Percentiles rank a stretch among this genome's conserved stretches.
Conservation (phyloP, 2,329 filamentous ascomycete species). For the Arthrobotrys entomopaga region DNA sequence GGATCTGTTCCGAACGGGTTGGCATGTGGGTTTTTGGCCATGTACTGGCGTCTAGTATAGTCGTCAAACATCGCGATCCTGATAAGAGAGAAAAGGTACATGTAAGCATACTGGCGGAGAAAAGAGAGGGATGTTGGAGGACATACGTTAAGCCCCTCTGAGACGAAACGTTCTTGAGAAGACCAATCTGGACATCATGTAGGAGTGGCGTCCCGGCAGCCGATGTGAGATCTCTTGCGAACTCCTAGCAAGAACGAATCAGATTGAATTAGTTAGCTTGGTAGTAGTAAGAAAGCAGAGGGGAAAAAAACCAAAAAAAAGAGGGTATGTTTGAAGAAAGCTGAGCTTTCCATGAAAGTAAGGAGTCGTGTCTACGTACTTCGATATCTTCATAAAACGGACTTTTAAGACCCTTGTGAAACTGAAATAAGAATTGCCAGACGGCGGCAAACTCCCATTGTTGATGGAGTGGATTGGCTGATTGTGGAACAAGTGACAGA, state of each 20-base stretch:
- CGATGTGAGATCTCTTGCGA: conserved; percentile 39
- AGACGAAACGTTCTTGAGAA: conserved; percentile 93
- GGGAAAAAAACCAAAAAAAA: not conserved
- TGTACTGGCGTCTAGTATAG: conserved; percentile 87
- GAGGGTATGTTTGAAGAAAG: not conserved
- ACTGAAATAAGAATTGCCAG: conserved; percentile 91
- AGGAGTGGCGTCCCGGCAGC: conserved; percentile 68
- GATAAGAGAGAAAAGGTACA: conserved; percentile 16
- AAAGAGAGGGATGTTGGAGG: conserved; percentile 4
- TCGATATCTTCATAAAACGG: conserved; percentile 84
- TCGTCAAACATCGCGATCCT: conserved; percentile 92
- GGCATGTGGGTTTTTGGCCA: conserved; percentile 77
- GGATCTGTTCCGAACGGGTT: conserved; percentile 90
- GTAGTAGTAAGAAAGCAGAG: not conserved
- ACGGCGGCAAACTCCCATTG: conserved; percentile 62
- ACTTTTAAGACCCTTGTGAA: conserved; percentile 86
- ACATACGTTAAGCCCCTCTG: conserved; percentile 85
- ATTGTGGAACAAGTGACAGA: conserved; percentile 1
- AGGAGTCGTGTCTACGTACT: conserved; percentile 75
- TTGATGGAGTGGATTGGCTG: conserved; percentile 39
- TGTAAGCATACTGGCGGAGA: not conserved
- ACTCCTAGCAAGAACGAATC: conserved; percentile 26
- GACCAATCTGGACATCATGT: conserved; percentile 81
- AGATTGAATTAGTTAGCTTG: not conserved
- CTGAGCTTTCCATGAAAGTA: conserved; percentile 3